Evolutionary conservation across 2,329 filamentous ascomycete species (phyloP), one percentile per base, ranked within the genome.

Genomic region (Cladosporium sp.): DNA sequence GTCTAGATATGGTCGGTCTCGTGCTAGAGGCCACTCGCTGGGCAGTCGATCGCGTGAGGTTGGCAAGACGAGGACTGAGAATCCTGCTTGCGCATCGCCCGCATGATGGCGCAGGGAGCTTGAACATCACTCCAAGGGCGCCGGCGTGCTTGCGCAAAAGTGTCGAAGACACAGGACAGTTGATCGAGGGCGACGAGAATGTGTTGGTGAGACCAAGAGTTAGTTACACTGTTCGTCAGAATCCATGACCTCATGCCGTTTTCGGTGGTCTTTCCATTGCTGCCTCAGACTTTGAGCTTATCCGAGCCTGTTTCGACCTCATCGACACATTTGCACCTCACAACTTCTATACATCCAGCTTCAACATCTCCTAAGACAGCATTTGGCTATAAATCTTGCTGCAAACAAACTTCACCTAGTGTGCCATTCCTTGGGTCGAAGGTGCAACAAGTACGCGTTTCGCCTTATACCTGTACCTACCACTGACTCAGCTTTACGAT

Each of bases 81-180:
- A 70, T 70, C 65, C 69, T 73, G 64, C 58, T 72, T 72, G 71
- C 70, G 68, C 72, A 72, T 72, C 68, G 73, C 69, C 73, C 67
- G 68, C 73, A 75, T 70, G 68, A 64, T 67, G 71, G 68, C 69
- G 52, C 53, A 46, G 70, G 71, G 66, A 72, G 50, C 35, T 35
- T 56, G 61, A 63, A 63, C 61, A 63, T 63, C 23, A 40, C 61
- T 40, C 61, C 16, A 55, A 26, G 7, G 31, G 31, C 50, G 49
- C 50, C 61, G 37, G 50, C 40, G 61, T 52, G 14, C 23, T 62
- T 18, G 31, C 44, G 59, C 58, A 11, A 31, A 55, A 10, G 52
- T 55, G 52, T 55, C 29, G 23, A 21, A 55, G 18, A 55, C 52
- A 49, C 37, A n/a, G 29, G n/a, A 31, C 33, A n/a, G 35, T 61